Evolutionary conservation across 345 rosid species (phyloP).

Genomic region (Microthlaspi erraticum): DNA sequence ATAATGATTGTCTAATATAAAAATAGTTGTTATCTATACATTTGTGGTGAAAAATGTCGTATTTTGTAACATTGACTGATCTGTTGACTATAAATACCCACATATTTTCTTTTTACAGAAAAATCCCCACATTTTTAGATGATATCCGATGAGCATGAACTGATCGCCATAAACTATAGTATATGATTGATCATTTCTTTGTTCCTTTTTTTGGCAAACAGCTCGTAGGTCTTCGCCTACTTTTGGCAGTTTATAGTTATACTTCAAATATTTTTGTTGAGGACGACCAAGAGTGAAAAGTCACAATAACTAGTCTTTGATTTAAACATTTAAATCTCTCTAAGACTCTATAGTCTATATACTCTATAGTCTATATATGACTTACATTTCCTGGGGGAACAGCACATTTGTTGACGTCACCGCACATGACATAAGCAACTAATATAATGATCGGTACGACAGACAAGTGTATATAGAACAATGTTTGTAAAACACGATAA

Average conservation of each 20-base stretch:
- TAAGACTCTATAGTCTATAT: too few relatives aligned
- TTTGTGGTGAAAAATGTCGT: background rate
- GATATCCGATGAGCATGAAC: background rate
- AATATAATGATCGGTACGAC: too few relatives aligned
- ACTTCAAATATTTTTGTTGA: too few relatives aligned
- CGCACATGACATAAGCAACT: background rate
- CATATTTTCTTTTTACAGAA: too few relatives aligned
- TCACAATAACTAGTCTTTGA: background rate
- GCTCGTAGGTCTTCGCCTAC: background rate
- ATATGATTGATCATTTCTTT: background rate
- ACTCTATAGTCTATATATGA: too few relatives aligned
- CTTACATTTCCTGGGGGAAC: background rate
- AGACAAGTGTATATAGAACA: too few relatives aligned
- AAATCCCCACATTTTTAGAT: background rate
- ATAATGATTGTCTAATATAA: too few relatives aligned
- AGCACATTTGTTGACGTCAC: background rate
- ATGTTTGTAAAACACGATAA: too few relatives aligned
- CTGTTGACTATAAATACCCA: background rate
- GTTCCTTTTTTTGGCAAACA: background rate
- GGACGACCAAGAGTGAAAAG: slow-evolving; percentile 4
- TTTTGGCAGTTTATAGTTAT: background rate
- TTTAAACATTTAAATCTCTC: background rate
- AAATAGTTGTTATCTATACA: background rate
- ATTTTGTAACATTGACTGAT: background rate
- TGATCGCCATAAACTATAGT: background rate